These are phyloP conservation scores for Daldinia vernicosa DNA, from an alignment of 495 filamentous ascomycete genomes.

Conservation along the genomic window DNA sequence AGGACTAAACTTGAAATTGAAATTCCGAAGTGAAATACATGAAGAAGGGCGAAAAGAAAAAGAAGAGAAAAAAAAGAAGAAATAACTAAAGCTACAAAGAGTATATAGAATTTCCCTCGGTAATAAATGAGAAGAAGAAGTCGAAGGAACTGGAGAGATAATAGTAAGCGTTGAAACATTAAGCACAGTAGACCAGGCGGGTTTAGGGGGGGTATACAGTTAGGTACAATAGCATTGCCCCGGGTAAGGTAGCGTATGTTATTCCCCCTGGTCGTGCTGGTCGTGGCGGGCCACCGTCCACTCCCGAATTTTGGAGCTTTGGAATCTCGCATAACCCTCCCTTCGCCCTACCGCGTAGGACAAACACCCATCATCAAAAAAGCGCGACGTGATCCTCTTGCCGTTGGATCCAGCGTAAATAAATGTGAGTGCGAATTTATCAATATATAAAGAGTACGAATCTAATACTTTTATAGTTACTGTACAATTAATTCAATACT, in stretches of 20 bases:
- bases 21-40: not conserved
- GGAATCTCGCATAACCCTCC: slow-evolving; percentile 39
- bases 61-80: not conserved
- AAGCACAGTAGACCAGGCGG: not conserved
- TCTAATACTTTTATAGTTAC: slow-evolving; percentile 24
- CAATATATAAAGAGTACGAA: not conserved
- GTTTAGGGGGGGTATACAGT: slow-evolving; percentile 2
- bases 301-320: slow-evolving; percentile 40
- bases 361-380: slow-evolving; percentile 40
- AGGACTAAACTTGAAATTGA: not conserved
- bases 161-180: not conserved
- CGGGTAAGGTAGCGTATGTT: not conserved
- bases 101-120: not conserved
- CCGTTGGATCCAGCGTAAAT: not conserved
- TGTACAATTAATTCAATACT: slow-evolving; percentile 32
- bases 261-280: slow-evolving; percentile 9
- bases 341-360: slow-evolving; percentile 42
- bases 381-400: slow-evolving; percentile 30
- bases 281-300: slow-evolving; percentile 30
- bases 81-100: not conserved
- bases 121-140: not conserved
- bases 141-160: not conserved
- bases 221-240: not conserved
- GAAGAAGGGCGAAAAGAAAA: not conserved
- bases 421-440: slow-evolving; percentile 1